Evolutionary conservation across 768 basidiomycete species (phyloP).

Genomic region (Mycena vulgaris): DNA sequence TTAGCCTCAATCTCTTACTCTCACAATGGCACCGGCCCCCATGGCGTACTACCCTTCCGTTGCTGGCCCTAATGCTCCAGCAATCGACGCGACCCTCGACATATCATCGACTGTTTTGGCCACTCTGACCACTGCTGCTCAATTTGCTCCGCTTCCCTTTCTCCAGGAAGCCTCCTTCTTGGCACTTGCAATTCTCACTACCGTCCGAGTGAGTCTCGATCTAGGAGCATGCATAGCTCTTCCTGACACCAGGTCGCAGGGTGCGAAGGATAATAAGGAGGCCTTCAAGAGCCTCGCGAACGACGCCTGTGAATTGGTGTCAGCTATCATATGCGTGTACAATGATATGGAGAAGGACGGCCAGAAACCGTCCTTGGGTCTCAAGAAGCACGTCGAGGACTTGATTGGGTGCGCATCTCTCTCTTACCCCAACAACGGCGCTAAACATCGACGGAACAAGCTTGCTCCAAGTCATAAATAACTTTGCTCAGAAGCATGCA

Average conservation of each 20-base stretch:
- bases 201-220: constrained; percentile 36
- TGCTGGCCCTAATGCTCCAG: constrained; percentile 3
- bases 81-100: constrained; percentile 31
- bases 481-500: constrained; percentile 36
- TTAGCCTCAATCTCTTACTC: not conserved
- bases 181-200: constrained; percentile 38
- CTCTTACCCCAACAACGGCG: not conserved
- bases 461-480: constrained; percentile 37
- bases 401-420: constrained; percentile 36
- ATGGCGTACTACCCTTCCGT: constrained; percentile 16
- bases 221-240: not conserved
- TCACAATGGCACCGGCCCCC: constrained; percentile 6
- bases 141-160: constrained; percentile 41
- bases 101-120: constrained; percentile 40
- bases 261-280: constrained; percentile 43
- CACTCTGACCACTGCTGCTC: constrained; percentile 39
- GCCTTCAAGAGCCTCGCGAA: constrained; percentile 42
- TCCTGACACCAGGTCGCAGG: constrained; percentile 30
- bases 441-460: constrained; percentile 22
- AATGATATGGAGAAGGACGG: constrained; percentile 37
- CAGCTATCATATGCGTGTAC: constrained; percentile 38
- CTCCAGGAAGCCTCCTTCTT: constrained; percentile 41
- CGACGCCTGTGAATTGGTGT: constrained; percentile 44
- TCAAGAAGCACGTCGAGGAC: constrained; percentile 36
- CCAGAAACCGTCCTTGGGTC: constrained; percentile 21